Evolutionary conservation across 2,329 filamentous ascomycete species (phyloP).

Genomic region (Xylaria digitata): DNA sequence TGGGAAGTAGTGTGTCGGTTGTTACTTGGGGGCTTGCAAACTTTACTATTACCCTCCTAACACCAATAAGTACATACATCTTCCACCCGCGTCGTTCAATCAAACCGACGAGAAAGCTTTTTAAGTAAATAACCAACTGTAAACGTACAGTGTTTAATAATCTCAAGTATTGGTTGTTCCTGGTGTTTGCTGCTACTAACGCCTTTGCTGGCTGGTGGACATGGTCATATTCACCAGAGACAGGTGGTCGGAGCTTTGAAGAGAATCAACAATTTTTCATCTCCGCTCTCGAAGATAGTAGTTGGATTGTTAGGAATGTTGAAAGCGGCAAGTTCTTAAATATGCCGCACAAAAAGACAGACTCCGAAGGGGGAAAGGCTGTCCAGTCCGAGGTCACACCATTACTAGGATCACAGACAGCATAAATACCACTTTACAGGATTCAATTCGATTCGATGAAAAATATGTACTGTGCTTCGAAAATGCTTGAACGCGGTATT

Average conservation of each 20-base stretch:
- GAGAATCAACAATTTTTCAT: constrained; percentile 70
- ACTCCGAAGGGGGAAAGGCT: constrained; percentile 25
- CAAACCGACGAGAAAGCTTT: neutral
- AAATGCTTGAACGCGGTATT: no score
- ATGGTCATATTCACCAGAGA: constrained; percentile 63
- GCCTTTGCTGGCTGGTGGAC: constrained; percentile 66
- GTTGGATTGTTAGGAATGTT: constrained; percentile 66
- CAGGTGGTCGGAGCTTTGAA: constrained; percentile 67
- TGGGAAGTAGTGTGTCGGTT: constrained; percentile 66
- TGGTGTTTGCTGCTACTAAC: constrained; percentile 67
- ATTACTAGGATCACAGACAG: constrained; percentile 14
- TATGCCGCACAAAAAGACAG: constrained; percentile 41
- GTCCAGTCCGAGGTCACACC: constrained; percentile 29
- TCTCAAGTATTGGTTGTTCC: constrained; percentile 67
- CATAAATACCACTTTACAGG: neutral
- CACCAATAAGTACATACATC: constrained; percentile 56
- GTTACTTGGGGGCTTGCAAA: constrained; percentile 68
- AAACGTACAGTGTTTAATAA: constrained; percentile 62
- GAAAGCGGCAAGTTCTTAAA: constrained; percentile 60
- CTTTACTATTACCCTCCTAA: constrained; percentile 67
- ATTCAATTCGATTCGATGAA: no score
- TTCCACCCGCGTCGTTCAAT: neutral
- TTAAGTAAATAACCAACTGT: neutral
- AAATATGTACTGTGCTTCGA: no score
- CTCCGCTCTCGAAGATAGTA: constrained; percentile 61